These are phyloP conservation scores for Aschersonia sp. DNA, from an alignment of 2,329 filamentous ascomycete genomes.

Conservation along the genomic window DNA sequence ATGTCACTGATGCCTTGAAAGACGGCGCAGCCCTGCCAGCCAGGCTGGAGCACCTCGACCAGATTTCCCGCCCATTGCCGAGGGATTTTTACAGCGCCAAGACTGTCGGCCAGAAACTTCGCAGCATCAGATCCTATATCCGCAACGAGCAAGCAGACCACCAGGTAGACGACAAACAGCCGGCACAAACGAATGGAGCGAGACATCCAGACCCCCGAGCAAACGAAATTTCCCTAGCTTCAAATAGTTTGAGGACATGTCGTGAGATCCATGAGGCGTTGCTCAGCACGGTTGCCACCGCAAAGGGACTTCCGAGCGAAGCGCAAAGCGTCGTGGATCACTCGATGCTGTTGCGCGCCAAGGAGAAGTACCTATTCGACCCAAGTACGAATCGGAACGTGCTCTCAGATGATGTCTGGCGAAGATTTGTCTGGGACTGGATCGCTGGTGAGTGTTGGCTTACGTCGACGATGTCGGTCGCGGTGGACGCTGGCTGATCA, in stretches of 20 bases:
- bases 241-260: conserved; percentile 29
- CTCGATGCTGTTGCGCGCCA: conserved; percentile 42
- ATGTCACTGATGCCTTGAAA: conserved; percentile 26
- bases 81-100: conserved; percentile 24
- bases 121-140: conserved; percentile 26
- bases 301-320: conserved; percentile 31
- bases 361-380: conserved; percentile 49
- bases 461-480: neutral
- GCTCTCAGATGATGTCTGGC: conserved; percentile 56
- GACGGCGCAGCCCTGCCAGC: conserved; percentile 17
- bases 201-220: conserved; percentile 16
- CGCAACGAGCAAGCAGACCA: conserved; percentile 13
- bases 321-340: conserved; percentile 40
- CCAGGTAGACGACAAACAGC: conserved; percentile 9
- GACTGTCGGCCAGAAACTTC: conserved; percentile 33
- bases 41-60: conserved; percentile 21
- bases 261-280: conserved; percentile 43
- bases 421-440: conserved; percentile 70
- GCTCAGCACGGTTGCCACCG: conserved; percentile 27
- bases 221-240: conserved; percentile 21
- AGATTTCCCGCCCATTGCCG: conserved; percentile 21
- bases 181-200: conserved; percentile 10
- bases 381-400: conserved; percentile 49
- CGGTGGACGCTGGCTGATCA: neutral
- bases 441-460: conserved; percentile 39